These are phyloP conservation scores for Metrosideros polymorpha DNA, from an alignment of 441 rosid genomes.

Conservation along the genomic window DNA sequence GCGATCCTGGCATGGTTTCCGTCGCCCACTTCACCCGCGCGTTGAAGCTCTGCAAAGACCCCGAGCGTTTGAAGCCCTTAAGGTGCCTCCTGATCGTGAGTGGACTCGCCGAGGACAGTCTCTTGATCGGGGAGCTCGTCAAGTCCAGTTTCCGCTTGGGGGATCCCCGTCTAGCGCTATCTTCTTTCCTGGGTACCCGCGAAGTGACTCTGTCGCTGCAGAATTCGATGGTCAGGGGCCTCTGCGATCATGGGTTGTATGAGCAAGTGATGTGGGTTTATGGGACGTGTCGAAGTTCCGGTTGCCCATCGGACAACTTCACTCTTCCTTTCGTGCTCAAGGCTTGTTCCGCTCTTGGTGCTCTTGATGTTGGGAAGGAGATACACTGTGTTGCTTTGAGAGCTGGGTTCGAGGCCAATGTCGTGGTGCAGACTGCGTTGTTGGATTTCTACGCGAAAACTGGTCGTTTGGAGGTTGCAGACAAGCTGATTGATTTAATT, in stretches of 20 bases:
- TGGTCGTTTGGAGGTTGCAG: slow-evolving; percentile 18
- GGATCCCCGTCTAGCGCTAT: slow-evolving; percentile 19
- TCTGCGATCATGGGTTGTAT: slow-evolving; percentile 18
- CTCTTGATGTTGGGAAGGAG: slow-evolving; percentile 19
- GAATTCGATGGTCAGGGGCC: slow-evolving; percentile 27
- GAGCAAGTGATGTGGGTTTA: slow-evolving; percentile 25
- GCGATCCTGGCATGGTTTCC: background rate
- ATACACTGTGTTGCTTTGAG: slow-evolving; percentile 35
- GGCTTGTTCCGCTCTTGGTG: slow-evolving; percentile 29
- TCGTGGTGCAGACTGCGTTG: slow-evolving; percentile 26
- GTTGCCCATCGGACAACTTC: slow-evolving; percentile 22
- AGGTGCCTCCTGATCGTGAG: background rate
- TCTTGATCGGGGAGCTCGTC: slow-evolving; percentile 15
- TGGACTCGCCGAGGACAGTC: slow-evolving; percentile 10
- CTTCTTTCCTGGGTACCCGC: slow-evolving; percentile 10
- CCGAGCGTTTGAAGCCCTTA: background rate
- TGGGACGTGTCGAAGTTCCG: slow-evolving; percentile 11
- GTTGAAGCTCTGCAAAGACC: background rate
- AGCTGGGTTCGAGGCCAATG: slow-evolving; percentile 26
- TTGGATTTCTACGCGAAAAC: slow-evolving; percentile 28
- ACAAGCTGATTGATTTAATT: slow-evolving; percentile 22
- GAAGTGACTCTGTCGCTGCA: slow-evolving; percentile 13
- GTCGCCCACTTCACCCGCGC: background rate
- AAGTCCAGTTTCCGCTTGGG: slow-evolving; percentile 28
- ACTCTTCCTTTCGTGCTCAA: slow-evolving; percentile 40